phyloP scores from a whole-genome alignment of 495 filamentous ascomycete species.

The Pseudevernia furfuracea region DNA sequence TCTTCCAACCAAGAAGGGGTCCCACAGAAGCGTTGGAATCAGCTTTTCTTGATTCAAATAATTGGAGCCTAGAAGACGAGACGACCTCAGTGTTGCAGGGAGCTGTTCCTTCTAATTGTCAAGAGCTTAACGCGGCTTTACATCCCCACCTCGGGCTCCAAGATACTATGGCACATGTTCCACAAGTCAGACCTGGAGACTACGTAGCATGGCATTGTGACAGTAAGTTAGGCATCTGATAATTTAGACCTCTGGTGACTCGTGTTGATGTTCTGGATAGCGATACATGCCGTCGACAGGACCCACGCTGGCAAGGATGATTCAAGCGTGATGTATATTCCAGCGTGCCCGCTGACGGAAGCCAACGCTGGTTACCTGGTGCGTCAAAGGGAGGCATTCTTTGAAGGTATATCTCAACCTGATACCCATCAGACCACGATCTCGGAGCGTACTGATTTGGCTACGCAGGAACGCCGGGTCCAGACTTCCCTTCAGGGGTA shows the following conservation, averaged over 20 bases:
- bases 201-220: slow-evolving; percentile 93
- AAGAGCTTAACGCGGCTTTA: slow-evolving; percentile 62
- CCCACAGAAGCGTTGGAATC: slow-evolving; percentile 17
- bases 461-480: slow-evolving; percentile 42
- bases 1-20: slow-evolving; percentile 52
- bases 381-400: slow-evolving; percentile 59
- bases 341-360: slow-evolving; percentile 71
- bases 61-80: slow-evolving; percentile 39
- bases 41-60: slow-evolving; percentile 45
- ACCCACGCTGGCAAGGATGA: slow-evolving; percentile 62
- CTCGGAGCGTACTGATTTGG: neutral
- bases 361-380: slow-evolving; percentile 61
- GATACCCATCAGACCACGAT: neutral
- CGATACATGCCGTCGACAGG: slow-evolving; percentile 71
- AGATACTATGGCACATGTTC: slow-evolving; percentile 71
- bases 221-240: slow-evolving; percentile 38
- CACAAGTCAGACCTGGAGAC: slow-evolving; percentile 70
- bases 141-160: slow-evolving; percentile 74
- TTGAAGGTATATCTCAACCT: slow-evolving; percentile 36
- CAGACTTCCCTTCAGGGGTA: slow-evolving; percentile 61
- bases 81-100: slow-evolving; percentile 60
- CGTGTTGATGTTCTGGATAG: slow-evolving; percentile 6
- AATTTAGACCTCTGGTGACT: slow-evolving; percentile 2
- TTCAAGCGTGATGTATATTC: slow-evolving; percentile 80
- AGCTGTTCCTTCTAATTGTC: slow-evolving; percentile 63